Evolutionary conservation across 2,329 filamentous ascomycete species (phyloP), one percentile per base, ranked within the genome.

Genomic region (Pseudogymnoascus sp.): DNA sequence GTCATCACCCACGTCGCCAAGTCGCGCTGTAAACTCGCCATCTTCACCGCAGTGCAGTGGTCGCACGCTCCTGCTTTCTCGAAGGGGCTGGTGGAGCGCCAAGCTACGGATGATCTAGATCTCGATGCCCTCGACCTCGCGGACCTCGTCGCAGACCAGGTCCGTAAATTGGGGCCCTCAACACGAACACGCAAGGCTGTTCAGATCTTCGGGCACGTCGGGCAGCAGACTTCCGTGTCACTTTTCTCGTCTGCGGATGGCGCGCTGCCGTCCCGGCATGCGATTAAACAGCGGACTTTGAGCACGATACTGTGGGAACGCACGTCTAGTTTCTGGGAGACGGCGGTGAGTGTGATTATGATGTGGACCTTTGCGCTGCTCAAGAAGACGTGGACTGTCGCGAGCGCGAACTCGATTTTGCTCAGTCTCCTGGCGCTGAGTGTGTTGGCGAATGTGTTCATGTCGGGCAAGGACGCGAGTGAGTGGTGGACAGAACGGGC

Each of bases 1-100:
- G 91, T 97, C 66, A 94, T 99, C 66, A 97, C 94, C 2, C 91
- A 97, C 71, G 83, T 93, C 64, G 87, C 91, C 61, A 97, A 97
- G 76, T 92, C 90, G 11, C 92, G 89, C 73, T 96, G 91, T 74
- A 97, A 94, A 76, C 83, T 99, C 62, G 89, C 92, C 26, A 84
- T 97, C 45, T 96, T 91, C 75, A 90, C 87, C 61, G 89, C 88
- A 69, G 85, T 96, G n/a, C 89, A 91, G 68, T 97, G 94, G 94
- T 81, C 85, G 26, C 88, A 85, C 67, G 78, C 83, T 61, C 87
- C 86, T 10, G 78, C 31, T n/a, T 76, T 87, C 43, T 82, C 81
- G 14, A 85, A 83, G 72, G 81, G 79, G 59, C 73, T 88, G 62
- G 79, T 88, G n/a, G 83, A 87, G 73, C 78, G 83, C 6, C 84